phyloP scores from a whole-genome alignment of 352 stramenopile genomes.

The Phytophthora hybrid region DNA sequence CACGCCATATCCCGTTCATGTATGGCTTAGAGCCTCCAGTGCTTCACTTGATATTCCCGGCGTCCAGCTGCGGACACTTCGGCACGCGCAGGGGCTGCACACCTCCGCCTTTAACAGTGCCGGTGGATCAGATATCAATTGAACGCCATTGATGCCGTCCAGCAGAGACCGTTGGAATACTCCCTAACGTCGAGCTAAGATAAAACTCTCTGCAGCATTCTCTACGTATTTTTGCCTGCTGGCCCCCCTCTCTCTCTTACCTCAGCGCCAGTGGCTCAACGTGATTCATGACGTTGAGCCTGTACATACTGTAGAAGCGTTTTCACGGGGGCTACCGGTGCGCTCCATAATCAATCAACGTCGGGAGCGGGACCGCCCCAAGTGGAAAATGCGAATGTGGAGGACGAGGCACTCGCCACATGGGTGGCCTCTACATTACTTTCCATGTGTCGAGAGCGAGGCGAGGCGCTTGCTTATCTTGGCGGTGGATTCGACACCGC shows the following conservation, averaged over 20 bases:
- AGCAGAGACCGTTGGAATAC: background rate
- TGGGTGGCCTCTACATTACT: conserved; percentile 23
- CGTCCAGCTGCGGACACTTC: conserved; percentile 37
- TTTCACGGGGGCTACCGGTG: conserved; percentile 9
- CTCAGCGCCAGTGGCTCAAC: conserved; percentile 9
- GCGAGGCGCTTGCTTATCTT: conserved; percentile 29
- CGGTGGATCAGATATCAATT: conserved; percentile 7
- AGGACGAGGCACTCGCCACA: conserved; percentile 11
- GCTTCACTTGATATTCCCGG: conserved; percentile 4
- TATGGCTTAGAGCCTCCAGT: background rate
- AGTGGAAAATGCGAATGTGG: conserved; percentile 22
- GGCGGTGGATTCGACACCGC: background rate
- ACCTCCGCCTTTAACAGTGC: conserved; percentile 13
- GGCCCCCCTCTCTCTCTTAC: background rate
- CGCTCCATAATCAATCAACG: conserved; percentile 24
- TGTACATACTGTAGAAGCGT: conserved; percentile 41
- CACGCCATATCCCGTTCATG: too few species aligned
- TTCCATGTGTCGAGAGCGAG: conserved; percentile 23
- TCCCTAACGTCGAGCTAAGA: background rate
- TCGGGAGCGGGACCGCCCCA: background rate
- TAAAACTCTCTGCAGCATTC: background rate
- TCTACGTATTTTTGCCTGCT: background rate
- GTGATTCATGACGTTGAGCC: background rate
- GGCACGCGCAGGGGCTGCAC: conserved; percentile 1
- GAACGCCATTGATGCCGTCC: background rate